Base-by-base conservation (phyloP, 768 basidiomycete species). In the Cystobasidium tubakii region DNA sequence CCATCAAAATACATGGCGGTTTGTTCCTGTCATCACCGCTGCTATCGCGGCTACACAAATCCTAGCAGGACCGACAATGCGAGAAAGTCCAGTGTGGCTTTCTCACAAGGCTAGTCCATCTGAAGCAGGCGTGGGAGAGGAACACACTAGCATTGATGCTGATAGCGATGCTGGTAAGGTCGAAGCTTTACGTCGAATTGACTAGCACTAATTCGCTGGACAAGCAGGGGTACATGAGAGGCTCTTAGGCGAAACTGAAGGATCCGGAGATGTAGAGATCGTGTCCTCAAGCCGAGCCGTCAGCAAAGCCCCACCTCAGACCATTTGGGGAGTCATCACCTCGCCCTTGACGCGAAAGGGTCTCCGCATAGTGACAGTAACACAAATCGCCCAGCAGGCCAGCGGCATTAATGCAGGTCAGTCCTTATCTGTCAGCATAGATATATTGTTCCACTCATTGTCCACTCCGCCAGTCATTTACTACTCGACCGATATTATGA, bases 21-120 rank as follows among this genome's bases (percentile, higher is more conserved):
- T 63, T 50, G 73, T 78, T 21, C 29, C 73, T 17, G 64, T 77
- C 50, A 62, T 75, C 17, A 76, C 74, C 2, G 66, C 62, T 3
- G 36, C 42, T 0, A 17, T 76, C 25, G 77, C 77, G 1, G 43
- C 33, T 7, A 10, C 29, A 1, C 77, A 78, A 72, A 36, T 74
- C 29, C 0, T 76, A 1, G 42, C 63, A 1, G 42, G 55, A 0
- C 50, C 75, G 10, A 29, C 46, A 17, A 72, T 76, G 63, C 54
- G 55, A 17, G 76, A 75, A 34, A 66, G 62, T n/a, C 73, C 73
- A n/a, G 42, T 44, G 1, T 74, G 66, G 66, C 73, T 74, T 1
- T 27, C 39, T n/a, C 55, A 43, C 1, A 17, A 39, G 19, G 17
- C 39, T n/a, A n/a, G 63, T 29, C 21, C 57, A 15, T 23, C 57